Conservation (phyloP, 106 monocot species). For the Dendrobium officinale region DNA sequence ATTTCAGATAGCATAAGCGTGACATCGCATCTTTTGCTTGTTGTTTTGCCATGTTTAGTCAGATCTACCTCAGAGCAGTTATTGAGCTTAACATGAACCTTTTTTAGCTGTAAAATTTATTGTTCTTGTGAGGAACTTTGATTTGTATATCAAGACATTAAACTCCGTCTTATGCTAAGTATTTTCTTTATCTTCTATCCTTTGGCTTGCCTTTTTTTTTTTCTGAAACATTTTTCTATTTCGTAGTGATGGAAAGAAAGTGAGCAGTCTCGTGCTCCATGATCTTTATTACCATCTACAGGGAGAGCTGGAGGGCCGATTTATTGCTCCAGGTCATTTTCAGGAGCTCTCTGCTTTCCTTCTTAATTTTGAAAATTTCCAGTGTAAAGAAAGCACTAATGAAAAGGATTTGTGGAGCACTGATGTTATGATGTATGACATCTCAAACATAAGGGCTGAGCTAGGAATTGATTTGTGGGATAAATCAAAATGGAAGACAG, state of each 20-base stretch:
- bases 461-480: conserved; percentile 65
- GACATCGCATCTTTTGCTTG: no score
- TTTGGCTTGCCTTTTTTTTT: background rate
- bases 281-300: conserved; percentile 79
- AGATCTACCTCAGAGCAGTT: no score
- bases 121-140: background rate
- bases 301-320: conserved; percentile 76
- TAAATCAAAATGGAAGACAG: conserved; percentile 46
- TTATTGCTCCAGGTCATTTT: conserved; percentile 62
- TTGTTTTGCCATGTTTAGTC: no score
- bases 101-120: no score
- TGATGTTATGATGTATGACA: conserved; percentile 38
- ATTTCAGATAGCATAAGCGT: no score
- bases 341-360: conserved; percentile 57
- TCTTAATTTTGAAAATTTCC: conserved; percentile 47
- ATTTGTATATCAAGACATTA: background rate
- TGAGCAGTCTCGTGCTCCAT: conserved; percentile 41
- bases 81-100: no score
- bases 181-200: background rate
- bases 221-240: background rate
- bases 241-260: conserved; percentile 48
- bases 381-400: conserved; percentile 16
- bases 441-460: conserved; percentile 29
- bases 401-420: conserved; percentile 12
- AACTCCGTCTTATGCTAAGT: background rate